Evolutionary conservation across 2,329 filamentous ascomycete genomes (phyloP).

Genomic region (Phialophora verrucosa): DNA sequence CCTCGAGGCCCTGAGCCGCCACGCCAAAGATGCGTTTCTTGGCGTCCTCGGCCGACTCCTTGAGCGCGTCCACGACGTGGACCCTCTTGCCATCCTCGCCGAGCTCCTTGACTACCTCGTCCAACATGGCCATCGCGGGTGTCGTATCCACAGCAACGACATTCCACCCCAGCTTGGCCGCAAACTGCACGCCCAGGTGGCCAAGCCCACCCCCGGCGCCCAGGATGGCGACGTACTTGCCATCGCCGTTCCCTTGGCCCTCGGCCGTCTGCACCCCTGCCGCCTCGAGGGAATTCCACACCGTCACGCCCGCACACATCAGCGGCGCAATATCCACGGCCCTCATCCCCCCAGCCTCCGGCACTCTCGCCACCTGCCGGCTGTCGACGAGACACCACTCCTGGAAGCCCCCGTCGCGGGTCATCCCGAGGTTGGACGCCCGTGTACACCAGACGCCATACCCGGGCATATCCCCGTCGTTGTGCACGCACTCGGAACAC

Average conservation of each 20-base stretch:
- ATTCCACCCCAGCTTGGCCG: slow-evolving; percentile 47
- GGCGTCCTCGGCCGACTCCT: slow-evolving; percentile 42
- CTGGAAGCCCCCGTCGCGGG: slow-evolving; percentile 38
- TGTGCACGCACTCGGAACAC: slow-evolving; percentile 32
- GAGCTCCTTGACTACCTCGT: slow-evolving; percentile 38
- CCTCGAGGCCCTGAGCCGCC: slow-evolving; percentile 29
- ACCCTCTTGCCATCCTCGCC: slow-evolving; percentile 37
- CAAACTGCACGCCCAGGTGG: slow-evolving; percentile 43
- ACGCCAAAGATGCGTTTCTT: slow-evolving; percentile 40
- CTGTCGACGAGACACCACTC: slow-evolving; percentile 40
- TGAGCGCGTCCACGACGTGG: slow-evolving; percentile 50
- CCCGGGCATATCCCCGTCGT: slow-evolving; percentile 31
- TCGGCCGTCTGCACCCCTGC: slow-evolving; percentile 23
- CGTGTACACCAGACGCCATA: slow-evolving; percentile 35
- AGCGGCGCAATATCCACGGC: slow-evolving; percentile 49
- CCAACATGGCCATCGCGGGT: slow-evolving; percentile 35
- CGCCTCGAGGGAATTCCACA: slow-evolving; percentile 50
- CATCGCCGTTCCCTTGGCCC: slow-evolving; percentile 36
- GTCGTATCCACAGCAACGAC: slow-evolving; percentile 47
- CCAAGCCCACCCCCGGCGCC: slow-evolving; percentile 46
- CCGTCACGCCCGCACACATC: slow-evolving; percentile 54
- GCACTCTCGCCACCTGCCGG: slow-evolving; percentile 40
- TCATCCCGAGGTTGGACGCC: slow-evolving; percentile 30
- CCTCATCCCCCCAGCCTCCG: slow-evolving; percentile 41
- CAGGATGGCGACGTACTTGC: slow-evolving; percentile 48